Percentiles rank a stretch among this genome's conserved stretches.
These are phyloP conservation scores for Russula lepida DNA, from an alignment of 768 basidiomycete genomes.

Conservation along the genomic window DNA sequence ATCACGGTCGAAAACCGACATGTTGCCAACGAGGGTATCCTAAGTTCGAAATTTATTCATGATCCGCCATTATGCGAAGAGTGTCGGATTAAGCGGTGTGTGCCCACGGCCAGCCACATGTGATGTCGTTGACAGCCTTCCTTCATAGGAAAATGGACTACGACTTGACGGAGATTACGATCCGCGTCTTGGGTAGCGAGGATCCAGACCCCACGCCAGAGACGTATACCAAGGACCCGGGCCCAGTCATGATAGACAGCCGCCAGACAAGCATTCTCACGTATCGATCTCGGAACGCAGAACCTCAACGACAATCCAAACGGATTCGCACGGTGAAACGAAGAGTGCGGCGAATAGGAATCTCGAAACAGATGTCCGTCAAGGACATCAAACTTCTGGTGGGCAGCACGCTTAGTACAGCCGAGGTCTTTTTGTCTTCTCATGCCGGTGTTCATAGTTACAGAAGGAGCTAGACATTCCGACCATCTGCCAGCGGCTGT, in stretches of 20 bases:
- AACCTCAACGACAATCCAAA: slow-evolving; percentile 51
- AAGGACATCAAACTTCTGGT: slow-evolving; percentile 76
- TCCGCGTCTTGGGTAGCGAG: slow-evolving; percentile 37
- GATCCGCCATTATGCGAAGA: slow-evolving; percentile 21
- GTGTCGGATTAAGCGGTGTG: slow-evolving; percentile 20
- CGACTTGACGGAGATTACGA: slow-evolving; percentile 50
- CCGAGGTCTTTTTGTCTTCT: background rate
- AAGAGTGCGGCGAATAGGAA: slow-evolving; percentile 43
- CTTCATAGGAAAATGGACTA: slow-evolving; percentile 45
- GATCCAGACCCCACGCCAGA: slow-evolving; percentile 27
- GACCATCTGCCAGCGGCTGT: slow-evolving; percentile 68
- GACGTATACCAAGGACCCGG: slow-evolving; percentile 23
- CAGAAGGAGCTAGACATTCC: slow-evolving; percentile 57
- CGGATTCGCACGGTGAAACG: slow-evolving; percentile 53
- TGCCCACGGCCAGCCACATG: slow-evolving; percentile 1
- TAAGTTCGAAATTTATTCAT: slow-evolving; percentile 25
- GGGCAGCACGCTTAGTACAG: slow-evolving; percentile 21
- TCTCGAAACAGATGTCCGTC: slow-evolving; percentile 59
- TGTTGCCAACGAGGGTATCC: slow-evolving; percentile 6
- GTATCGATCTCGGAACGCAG: slow-evolving; percentile 36
- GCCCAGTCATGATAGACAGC: slow-evolving; percentile 6
- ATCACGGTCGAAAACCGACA: slow-evolving; percentile 14
- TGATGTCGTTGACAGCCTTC: background rate
- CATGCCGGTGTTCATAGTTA: slow-evolving; percentile 34
- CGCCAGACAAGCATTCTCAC: slow-evolving; percentile 24